Conservation (phyloP, 1,284 basidiomycete species). For the Heterobasidion occidentale region DNA sequence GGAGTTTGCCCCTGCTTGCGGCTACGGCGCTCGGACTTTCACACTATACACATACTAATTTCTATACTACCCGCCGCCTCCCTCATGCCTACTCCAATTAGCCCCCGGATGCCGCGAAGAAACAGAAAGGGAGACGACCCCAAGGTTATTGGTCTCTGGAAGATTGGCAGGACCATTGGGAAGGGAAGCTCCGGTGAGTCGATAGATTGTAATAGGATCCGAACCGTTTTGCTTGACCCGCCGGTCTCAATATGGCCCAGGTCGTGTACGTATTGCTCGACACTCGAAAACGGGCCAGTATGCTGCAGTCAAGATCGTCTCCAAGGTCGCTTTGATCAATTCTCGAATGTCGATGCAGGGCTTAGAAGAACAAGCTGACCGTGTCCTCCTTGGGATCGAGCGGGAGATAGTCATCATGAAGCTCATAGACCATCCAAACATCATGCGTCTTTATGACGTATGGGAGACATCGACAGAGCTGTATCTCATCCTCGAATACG, state of each 20-base stretch:
- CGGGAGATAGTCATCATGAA: constrained; percentile 99
- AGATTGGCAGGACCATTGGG: constrained; percentile 89
- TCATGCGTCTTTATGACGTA: constrained; percentile 92
- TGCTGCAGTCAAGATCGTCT: constrained; percentile 96
- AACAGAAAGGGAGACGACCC: constrained; percentile 44
- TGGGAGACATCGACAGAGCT: constrained; percentile 93
- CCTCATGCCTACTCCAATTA: not conserved
- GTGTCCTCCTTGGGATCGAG: constrained; percentile 77
- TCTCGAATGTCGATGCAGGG: constrained; percentile 69
- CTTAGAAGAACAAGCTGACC: constrained; percentile 59
- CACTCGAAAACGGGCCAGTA: constrained; percentile 85
- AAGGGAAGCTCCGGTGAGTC: constrained; percentile 81
- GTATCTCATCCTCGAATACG: constrained; percentile 94
- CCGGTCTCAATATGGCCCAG: constrained; percentile 32
- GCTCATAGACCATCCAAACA: constrained; percentile 94
- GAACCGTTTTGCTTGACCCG: not conserved
- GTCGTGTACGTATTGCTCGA: constrained; percentile 87
- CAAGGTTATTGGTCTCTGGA: constrained; percentile 88
- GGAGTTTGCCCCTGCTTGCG: not conserved
- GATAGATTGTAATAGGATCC: not conserved
- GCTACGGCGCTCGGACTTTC: not conserved
- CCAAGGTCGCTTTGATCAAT: constrained; percentile 66
- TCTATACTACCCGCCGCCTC: not conserved
- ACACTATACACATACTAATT: not conserved
- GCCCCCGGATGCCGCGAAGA: constrained; percentile 23